phyloP scores from a whole-genome alignment of 768 basidiomycete genomes.

The Russula olivacea region DNA sequence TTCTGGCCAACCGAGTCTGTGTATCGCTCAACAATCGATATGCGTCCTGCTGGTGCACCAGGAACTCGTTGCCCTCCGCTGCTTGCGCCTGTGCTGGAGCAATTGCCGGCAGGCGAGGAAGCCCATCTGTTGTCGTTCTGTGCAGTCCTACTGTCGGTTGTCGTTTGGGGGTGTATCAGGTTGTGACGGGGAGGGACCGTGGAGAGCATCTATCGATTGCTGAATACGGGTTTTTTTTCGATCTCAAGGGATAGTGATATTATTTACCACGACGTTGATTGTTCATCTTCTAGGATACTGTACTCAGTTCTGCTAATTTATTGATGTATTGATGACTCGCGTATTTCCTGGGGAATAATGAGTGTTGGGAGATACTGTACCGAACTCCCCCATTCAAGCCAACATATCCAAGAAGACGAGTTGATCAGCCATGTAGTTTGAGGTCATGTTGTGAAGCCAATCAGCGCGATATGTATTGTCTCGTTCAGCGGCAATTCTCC shows the following conservation, averaged over 20 bases:
- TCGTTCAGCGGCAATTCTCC: too few relatives aligned
- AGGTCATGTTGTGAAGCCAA: too few relatives aligned
- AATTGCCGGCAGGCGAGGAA: constrained; percentile 24
- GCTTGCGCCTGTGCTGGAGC: constrained; percentile 14
- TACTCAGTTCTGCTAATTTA: background rate
- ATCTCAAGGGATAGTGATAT: background rate
- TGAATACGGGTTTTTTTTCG: too few relatives aligned
- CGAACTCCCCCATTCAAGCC: too few relatives aligned
- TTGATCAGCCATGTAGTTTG: too few relatives aligned
- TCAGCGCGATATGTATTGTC: too few relatives aligned
- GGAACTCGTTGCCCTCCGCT: constrained; percentile 17
- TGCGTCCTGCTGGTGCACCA: constrained; percentile 19
- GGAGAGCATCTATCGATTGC: too few relatives aligned
- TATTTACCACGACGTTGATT: background rate
- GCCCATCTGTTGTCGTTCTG: constrained; percentile 17
- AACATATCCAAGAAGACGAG: too few relatives aligned
- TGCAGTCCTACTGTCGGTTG: constrained; percentile 5
- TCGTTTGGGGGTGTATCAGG: constrained; percentile 17
- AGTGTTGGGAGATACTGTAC: too few relatives aligned
- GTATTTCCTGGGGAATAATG: too few relatives aligned
- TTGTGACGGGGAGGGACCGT: background rate
- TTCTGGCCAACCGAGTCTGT: background rate
- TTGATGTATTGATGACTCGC: background rate
- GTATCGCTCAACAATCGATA: constrained; percentile 5
- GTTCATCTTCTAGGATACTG: too few relatives aligned